These are phyloP conservation scores for Russula earlei DNA, from an alignment of 768 basidiomycete genomes.

Conservation along the genomic window DNA sequence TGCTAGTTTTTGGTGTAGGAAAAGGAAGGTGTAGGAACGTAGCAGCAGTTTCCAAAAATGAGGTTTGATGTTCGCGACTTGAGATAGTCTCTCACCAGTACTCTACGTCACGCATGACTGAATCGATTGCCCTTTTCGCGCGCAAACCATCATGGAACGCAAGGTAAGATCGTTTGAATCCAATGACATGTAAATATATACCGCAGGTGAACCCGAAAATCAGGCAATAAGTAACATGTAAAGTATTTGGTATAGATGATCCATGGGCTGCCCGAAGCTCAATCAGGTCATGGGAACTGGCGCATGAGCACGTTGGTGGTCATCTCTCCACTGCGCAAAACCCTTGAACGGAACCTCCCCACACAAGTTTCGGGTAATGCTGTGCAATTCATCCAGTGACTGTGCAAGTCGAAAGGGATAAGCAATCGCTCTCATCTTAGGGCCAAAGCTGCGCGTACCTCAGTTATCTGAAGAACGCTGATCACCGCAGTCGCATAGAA, in stretches of 20 bases:
- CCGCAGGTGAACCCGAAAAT: too few relatives aligned
- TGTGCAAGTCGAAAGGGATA: neutral
- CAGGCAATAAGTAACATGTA: too few relatives aligned
- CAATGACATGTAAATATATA: too few relatives aligned
- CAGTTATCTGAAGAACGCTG: slow-evolving; percentile 14
- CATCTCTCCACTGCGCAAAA: slow-evolving; percentile 18
- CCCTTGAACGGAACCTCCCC: slow-evolving; percentile 20
- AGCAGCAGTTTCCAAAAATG: neutral
- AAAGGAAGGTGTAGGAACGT: neutral
- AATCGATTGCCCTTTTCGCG: too few relatives aligned
- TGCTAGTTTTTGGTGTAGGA: neutral
- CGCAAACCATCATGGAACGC: too few relatives aligned
- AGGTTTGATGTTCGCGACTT: neutral
- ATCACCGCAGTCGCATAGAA: slow-evolving; percentile 18
- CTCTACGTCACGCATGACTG: too few relatives aligned
- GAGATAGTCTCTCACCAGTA: neutral
- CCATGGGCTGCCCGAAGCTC: too few relatives aligned
- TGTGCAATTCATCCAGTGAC: slow-evolving; percentile 16
- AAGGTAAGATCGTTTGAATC: too few relatives aligned
- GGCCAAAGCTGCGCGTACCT: neutral
- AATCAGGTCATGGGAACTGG: slow-evolving; percentile 11
- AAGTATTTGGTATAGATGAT: too few relatives aligned
- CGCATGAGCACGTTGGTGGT: slow-evolving; percentile 13
- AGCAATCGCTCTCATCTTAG: neutral
- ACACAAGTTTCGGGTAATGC: slow-evolving; percentile 16